Evolutionary conservation across 2,329 filamentous ascomycete species (phyloP).

Genomic region (Xylaria sp.): DNA sequence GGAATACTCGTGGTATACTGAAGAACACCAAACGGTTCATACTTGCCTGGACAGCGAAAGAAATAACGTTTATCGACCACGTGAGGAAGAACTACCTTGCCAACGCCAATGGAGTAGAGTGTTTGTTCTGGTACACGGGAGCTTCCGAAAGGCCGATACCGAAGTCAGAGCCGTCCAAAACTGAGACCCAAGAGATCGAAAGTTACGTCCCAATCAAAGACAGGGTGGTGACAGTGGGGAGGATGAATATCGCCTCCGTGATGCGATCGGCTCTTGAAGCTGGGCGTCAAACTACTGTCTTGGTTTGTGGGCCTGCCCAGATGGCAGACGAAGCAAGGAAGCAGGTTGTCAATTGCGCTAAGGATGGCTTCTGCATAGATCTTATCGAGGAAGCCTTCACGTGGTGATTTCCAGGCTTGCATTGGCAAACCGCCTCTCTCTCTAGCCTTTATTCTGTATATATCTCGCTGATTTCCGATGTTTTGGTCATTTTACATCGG

Average conservation of each 20-base stretch:
- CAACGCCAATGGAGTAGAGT: constrained; percentile 32
- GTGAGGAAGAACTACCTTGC: constrained; percentile 39
- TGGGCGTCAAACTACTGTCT: constrained; percentile 41
- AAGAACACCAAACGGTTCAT: constrained; percentile 40
- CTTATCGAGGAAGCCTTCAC: constrained; percentile 45
- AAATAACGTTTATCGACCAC: constrained; percentile 42
- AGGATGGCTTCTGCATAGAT: constrained; percentile 40
- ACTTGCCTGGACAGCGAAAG: constrained; percentile 45
- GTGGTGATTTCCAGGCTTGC: constrained; percentile 30
- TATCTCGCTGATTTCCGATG: no score
- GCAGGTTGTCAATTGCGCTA: constrained; percentile 40
- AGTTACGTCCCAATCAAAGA: neutral
- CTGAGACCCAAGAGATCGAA: neutral
- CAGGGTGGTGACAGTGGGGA: constrained; percentile 32
- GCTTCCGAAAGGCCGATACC: neutral
- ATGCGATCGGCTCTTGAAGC: constrained; percentile 36
- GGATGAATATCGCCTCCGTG: constrained; percentile 39
- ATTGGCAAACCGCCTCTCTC: neutral
- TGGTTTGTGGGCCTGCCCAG: constrained; percentile 45
- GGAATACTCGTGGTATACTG: constrained; percentile 34
- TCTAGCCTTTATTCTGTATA: neutral
- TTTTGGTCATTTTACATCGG: no score
- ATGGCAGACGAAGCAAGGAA: constrained; percentile 47
- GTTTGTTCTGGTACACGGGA: constrained; percentile 37
- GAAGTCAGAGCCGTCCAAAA: constrained; percentile 1